A percentile compares a stretch with the other conserved stretches of the same genome.
Conservation (phyloP, 2,329 filamentous ascomycete species). For the Clonostachys byssicola region DNA sequence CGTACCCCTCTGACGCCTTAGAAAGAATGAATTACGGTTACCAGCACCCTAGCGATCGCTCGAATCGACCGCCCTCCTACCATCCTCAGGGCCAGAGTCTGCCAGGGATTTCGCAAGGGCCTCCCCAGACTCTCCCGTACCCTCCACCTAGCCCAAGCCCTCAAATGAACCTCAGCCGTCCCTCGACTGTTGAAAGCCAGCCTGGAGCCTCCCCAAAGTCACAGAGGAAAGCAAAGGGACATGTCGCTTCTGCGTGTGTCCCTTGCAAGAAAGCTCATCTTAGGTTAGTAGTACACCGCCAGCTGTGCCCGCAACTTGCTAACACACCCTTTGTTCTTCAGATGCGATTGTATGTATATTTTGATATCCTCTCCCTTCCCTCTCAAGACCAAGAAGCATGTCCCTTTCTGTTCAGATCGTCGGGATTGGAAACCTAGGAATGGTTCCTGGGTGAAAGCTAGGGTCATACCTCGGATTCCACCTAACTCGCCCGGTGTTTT, state of each 20-base stretch:
- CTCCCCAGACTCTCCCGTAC: no score
- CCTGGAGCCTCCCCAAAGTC: constrained; percentile 53
- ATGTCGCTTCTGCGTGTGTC: constrained; percentile 80
- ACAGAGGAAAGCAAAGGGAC: constrained; percentile 69
- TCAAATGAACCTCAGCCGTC: constrained; percentile 13
- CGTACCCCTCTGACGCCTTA: neutral
- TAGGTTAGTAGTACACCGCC: constrained; percentile 36
- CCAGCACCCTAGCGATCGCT: neutral
- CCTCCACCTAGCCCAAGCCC: no score
- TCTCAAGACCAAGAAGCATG: no score
- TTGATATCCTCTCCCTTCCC: no score
- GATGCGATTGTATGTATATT: constrained; percentile 59
- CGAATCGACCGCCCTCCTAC: constrained; percentile 2
- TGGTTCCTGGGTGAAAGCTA: no score
- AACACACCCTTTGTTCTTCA: constrained; percentile 14
- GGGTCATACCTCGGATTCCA: no score
- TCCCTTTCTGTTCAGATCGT: no score
- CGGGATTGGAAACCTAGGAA: no score
- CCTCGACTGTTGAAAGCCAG: constrained; percentile 35
- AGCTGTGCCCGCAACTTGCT: neutral
- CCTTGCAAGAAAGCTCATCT: constrained; percentile 84
- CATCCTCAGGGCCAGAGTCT: constrained; percentile 1
- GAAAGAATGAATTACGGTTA: constrained; percentile 2
- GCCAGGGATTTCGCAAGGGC: constrained; percentile 3
- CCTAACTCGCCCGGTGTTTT: no score